These are phyloP conservation scores for Penicillium sclerotiorum DNA, from an alignment of 2,329 filamentous ascomycete species.

Conservation along the genomic window DNA sequence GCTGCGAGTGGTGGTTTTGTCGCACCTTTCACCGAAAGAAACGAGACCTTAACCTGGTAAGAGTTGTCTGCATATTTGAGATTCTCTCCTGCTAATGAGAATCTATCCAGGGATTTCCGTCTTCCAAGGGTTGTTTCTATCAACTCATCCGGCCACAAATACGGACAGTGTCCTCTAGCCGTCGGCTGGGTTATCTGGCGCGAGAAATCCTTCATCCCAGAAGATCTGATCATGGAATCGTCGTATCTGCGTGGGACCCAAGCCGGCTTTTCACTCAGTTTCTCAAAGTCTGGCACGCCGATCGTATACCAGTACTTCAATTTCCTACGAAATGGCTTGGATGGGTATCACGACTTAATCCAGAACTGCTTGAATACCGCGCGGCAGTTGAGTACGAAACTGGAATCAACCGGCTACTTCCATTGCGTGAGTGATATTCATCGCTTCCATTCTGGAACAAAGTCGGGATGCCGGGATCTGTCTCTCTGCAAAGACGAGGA, in stretches of 20 bases:
- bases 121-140: constrained; percentile 53
- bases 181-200: constrained; percentile 69
- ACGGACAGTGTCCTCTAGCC: constrained; percentile 60
- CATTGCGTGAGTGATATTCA: constrained; percentile 3
- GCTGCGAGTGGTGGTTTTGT: constrained; percentile 48
- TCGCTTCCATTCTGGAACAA: neutral
- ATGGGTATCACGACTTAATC: constrained; percentile 53
- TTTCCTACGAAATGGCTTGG: constrained; percentile 66
- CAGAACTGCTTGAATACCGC: neutral
- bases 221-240: constrained; percentile 66
- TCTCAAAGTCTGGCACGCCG: constrained; percentile 67
- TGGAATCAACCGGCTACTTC: constrained; percentile 4
- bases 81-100: constrained; percentile 32
- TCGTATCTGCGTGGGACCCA: constrained; percentile 59
- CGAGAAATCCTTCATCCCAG: constrained; percentile 62
- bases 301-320: constrained; percentile 71
- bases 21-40: constrained; percentile 36
- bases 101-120: constrained; percentile 32
- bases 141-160: constrained; percentile 57
- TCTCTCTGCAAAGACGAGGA: neutral
- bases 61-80: neutral
- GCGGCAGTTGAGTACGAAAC: neutral
- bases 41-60: neutral
- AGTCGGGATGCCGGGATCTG: neutral
- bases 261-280: constrained; percentile 63